Conservation (phyloP, 768 basidiomycete species). For the Tylopilus vinaceipallidus region DNA sequence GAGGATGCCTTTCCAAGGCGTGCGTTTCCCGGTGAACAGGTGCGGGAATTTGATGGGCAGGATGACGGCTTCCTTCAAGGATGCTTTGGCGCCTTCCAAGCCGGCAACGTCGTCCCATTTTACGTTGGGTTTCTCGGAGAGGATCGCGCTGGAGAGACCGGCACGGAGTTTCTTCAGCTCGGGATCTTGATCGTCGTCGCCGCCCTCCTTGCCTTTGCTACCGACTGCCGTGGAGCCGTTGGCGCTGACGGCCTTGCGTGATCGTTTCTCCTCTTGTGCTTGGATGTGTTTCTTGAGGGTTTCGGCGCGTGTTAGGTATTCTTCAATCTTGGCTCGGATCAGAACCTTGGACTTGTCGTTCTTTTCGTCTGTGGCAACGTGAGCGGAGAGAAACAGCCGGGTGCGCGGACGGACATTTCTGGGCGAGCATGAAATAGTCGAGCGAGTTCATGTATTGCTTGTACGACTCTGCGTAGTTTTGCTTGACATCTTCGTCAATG, state of each 20-base stretch:
- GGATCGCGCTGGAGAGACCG: conserved; percentile 81
- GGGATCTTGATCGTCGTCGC: conserved; percentile 75
- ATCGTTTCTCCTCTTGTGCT: conserved; percentile 55
- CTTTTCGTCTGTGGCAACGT: conserved; percentile 61
- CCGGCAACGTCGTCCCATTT: conserved; percentile 99
- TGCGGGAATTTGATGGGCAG: conserved; percentile 99
- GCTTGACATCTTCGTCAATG: conserved; percentile 89
- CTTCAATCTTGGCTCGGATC: conserved; percentile 84
- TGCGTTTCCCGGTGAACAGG: conserved; percentile 96
- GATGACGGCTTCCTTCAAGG: conserved; percentile 97
- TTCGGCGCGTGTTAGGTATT: conserved; percentile 91
- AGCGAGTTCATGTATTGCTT: conserved; percentile 92
- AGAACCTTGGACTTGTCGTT: conserved; percentile 88
- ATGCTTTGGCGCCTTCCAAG: conserved; percentile 90
- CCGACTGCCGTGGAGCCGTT: conserved; percentile 43
- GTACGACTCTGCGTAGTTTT: conserved; percentile 93
- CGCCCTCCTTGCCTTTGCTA: conserved; percentile 49
- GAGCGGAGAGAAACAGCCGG: not conserved
- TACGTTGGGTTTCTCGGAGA: conserved; percentile 92
- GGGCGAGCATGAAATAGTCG: conserved; percentile 97
- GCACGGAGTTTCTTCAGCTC: conserved; percentile 97
- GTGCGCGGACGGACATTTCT: conserved; percentile 63
- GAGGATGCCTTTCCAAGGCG: conserved; percentile 94
- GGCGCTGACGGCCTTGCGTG: conserved; percentile 47
- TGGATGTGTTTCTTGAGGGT: conserved; percentile 82